Evolutionary conservation across 495 filamentous ascomycete genomes (phyloP), one percentile per base, ranked within the genome.

Genomic region (Penicillium coffeae): DNA sequence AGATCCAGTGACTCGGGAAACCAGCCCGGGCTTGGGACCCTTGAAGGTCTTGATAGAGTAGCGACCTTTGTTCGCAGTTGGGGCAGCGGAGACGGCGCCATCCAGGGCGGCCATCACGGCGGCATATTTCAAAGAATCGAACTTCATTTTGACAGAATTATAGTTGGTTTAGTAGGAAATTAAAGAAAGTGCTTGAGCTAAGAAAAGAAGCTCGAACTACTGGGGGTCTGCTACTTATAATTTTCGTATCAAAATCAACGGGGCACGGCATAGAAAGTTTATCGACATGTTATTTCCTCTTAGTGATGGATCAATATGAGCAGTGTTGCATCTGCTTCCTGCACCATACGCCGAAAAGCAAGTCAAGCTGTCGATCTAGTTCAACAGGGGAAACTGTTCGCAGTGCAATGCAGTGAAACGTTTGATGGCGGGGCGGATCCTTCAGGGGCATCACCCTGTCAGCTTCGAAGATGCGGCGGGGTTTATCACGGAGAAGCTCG

Each of bases 41-140:
- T 42, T 16, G 42, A 42, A 1, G 78, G 76, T 0, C 42, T 66
- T 64, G 42, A 74, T 42, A 14, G 64, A 68, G 60, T 75, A 75
- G 10, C 25, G 25, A 30, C 25, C 25, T 38, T 68, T 56, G 34
- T 45, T 44, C 8, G 42, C 25, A 3, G 55, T 41, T 10, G 69
- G 66, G 21, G 59, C 55, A 22, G 69, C 69, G 3, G 54, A 56
- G 19, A 53, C 66, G 12, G 55, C 43, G 16, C 61, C 52, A 16
- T 64, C 56, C 9, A 72, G 52, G 21, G 58, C 58, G n/a, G 61
- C 51, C 25, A 30, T 10, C 25, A 30, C 25, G 25, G 10, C 10
- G 25, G 25, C 25, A 30, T 10, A 30, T 10, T 30, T 30, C 5
- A 30, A 5, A 4, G 25, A 30, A 30, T 30, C 25, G 25, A 30